Evolutionary conservation across 75 land plant genomes (phyloP).

Genomic region (Pinus albicaulis): DNA sequence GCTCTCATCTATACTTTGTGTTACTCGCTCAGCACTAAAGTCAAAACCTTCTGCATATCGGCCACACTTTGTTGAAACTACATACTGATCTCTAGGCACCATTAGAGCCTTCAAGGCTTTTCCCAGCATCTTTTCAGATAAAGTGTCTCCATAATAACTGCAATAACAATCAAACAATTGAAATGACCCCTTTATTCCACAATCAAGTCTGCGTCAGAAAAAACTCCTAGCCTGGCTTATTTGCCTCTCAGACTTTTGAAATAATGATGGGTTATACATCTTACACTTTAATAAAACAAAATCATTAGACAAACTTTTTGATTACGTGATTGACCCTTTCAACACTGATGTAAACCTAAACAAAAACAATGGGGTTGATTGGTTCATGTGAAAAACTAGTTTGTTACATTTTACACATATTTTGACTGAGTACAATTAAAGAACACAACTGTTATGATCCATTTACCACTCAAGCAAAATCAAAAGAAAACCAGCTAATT

Average conservation of each 20-base stretch:
- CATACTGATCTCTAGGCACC: slow-evolving; percentile 61
- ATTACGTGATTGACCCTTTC: no score
- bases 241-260: background rate
- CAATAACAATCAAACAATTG: background rate
- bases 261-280: background rate
- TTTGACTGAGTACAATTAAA: background rate
- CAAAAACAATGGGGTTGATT: background rate
- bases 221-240: background rate
- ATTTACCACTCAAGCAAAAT: no score
- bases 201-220: background rate
- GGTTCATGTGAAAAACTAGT: background rate
- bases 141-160: slow-evolving; percentile 88
- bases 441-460: no score
- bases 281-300: background rate
- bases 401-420: background rate
- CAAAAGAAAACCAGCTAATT: no score
- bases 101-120: slow-evolving; percentile 61
- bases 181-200: background rate
- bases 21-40: slow-evolving; percentile 94
- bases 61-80: slow-evolving; percentile 95
- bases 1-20: slow-evolving; percentile 91
- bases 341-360: background rate
- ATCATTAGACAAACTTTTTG: background rate
- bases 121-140: slow-evolving; percentile 87
- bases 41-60: slow-evolving; percentile 92